phyloP scores from a whole-genome alignment of 2,329 filamentous ascomycete genomes.

The Fusarium longipes region DNA sequence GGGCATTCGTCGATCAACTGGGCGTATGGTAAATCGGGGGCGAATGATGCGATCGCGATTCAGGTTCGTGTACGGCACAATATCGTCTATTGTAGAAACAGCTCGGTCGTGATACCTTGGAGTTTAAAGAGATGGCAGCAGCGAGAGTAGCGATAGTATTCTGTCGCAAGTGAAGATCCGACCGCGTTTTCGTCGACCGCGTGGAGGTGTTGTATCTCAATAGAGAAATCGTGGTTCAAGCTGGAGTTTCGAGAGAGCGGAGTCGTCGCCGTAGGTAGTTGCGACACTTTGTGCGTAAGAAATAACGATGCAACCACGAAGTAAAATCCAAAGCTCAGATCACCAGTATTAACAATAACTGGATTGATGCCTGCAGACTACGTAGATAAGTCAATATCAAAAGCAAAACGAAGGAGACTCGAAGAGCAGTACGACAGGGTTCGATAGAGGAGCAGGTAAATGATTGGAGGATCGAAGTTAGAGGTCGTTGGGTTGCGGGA shows the following conservation, averaged over 20 bases:
- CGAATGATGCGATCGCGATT: conserved; percentile 31
- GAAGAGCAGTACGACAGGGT: conserved; percentile 42
- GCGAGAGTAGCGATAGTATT: neutral
- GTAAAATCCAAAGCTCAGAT: conserved; percentile 6
- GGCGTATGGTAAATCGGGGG: conserved; percentile 20
- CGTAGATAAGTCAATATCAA: conserved; percentile 26
- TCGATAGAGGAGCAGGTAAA: conserved; percentile 34
- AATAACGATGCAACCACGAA: conserved; percentile 11
- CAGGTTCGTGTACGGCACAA: conserved; percentile 14
- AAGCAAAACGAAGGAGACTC: conserved; percentile 44
- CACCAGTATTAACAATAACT: conserved; percentile 31
- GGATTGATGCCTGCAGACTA: conserved; percentile 26
- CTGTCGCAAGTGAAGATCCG: conserved; percentile 4
- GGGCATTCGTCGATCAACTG: conserved; percentile 52
- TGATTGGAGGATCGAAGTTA: conserved; percentile 44
- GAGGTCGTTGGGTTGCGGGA: conserved; percentile 34
- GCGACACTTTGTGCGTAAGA: conserved; percentile 28
- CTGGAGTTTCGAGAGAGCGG: conserved; percentile 32
- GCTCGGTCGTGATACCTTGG: conserved; percentile 2
- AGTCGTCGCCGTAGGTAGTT: conserved; percentile 37
- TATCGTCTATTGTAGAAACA: conserved; percentile 6
- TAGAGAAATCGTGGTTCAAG: conserved; percentile 24
- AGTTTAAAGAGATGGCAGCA: neutral
- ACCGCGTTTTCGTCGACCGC: conserved; percentile 20
- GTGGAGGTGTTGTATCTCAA: conserved; percentile 12